These are phyloP conservation scores for Ogataea hybrid DNA, from an alignment of 1,139 yeast species.

Conservation along the genomic window DNA sequence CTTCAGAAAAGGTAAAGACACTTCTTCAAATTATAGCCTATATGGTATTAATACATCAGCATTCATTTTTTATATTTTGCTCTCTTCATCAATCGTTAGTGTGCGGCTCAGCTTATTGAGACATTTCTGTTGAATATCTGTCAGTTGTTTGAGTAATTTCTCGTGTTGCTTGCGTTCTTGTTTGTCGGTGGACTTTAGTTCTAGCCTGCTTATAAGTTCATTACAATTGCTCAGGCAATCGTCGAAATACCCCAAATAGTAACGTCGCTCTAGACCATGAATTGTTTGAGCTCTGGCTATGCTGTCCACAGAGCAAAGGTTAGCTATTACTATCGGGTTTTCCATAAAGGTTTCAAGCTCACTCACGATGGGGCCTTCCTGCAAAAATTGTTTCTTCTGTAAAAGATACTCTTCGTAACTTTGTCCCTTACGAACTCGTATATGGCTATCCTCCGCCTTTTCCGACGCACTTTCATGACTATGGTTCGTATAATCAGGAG, in stretches of 20 bases:
- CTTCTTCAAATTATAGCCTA: too few relatives aligned
- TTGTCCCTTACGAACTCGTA: conserved; percentile 53
- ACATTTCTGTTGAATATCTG: conserved; percentile 4
- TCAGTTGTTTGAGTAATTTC: background rate
- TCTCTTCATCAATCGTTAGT: background rate
- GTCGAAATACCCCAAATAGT: conserved; percentile 44
- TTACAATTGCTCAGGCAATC: conserved; percentile 44
- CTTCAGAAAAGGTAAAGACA: background rate
- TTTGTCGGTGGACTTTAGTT: background rate
- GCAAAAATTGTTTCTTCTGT: conserved; percentile 45
- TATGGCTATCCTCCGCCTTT: conserved; percentile 38
- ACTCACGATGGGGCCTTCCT: conserved; percentile 51
- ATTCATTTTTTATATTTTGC: too few relatives aligned
- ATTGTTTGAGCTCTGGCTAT: conserved; percentile 23
- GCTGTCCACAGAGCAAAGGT: conserved; percentile 19
- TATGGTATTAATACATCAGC: too few relatives aligned
- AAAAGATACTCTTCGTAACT: conserved; percentile 48
- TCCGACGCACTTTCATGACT: conserved; percentile 36
- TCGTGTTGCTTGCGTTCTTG: conserved; percentile 3
- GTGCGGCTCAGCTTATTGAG: background rate
- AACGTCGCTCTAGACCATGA: conserved; percentile 48
- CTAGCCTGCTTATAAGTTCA: conserved; percentile 1
- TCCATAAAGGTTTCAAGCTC: conserved; percentile 44
- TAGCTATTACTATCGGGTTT: background rate
- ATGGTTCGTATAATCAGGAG: conserved; percentile 14